Evolutionary conservation across 805 yeast genomes (phyloP).

Genomic region (Nakazawaea holstii): DNA sequence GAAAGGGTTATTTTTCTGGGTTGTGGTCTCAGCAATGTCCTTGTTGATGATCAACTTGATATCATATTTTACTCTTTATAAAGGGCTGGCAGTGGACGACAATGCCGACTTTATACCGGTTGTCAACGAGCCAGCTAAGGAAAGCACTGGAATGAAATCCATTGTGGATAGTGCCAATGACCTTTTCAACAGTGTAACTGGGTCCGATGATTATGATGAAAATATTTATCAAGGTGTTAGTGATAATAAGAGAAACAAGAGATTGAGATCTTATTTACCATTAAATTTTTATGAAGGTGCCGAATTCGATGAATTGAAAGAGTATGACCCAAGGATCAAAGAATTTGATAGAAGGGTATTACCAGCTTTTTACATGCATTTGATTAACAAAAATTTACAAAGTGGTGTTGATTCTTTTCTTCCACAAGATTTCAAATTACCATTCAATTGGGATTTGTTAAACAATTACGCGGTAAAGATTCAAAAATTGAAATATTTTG

Average conservation of each 20-base stretch:
- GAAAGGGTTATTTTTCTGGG: slow-evolving; percentile 6
- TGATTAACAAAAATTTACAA: slow-evolving; percentile 7
- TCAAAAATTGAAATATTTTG: slow-evolving; percentile 10
- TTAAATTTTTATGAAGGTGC: not conserved
- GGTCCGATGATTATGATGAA: not conserved
- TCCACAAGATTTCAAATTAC: slow-evolving; percentile 10
- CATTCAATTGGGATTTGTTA: slow-evolving; percentile 12
- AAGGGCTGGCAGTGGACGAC: not conserved
- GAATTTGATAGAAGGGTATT: slow-evolving; percentile 10
- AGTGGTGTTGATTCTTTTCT: not conserved
- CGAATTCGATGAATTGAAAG: slow-evolving; percentile 1
- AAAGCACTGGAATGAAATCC: not conserved
- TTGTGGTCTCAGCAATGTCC: not conserved
- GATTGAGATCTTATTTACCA: slow-evolving; percentile 7
- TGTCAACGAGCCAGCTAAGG: not conserved
- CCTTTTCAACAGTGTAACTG: slow-evolving; percentile 6
- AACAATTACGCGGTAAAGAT: slow-evolving; percentile 7
- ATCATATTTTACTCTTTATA: slow-evolving; percentile 6
- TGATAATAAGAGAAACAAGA: slow-evolving; percentile 4
- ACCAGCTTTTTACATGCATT: slow-evolving; percentile 10
- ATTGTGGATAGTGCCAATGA: slow-evolving; percentile 3
- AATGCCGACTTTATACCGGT: not conserved
- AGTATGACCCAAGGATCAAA: not conserved
- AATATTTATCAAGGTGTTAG: not conserved
- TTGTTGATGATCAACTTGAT: slow-evolving; percentile 7